Evolutionary conservation across 164 flowering plant genomes (phyloP), one percentile per base, ranked within the genome.

Genomic region (Echeveria elegans): DNA sequence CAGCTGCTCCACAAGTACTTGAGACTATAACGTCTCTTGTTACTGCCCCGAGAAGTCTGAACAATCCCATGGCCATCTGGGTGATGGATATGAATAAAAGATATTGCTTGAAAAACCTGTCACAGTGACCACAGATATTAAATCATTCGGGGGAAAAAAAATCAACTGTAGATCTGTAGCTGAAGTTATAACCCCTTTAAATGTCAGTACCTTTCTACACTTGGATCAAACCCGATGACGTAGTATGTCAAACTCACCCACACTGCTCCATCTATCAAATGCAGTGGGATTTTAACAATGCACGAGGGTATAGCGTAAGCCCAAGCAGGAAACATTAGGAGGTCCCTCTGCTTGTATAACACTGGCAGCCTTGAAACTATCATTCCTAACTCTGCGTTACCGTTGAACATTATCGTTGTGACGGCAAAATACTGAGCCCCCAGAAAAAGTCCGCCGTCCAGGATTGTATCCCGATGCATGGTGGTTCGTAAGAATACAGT

Each of bases 321-420:
- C 87, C 88, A 84, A 21, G 88, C 41, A 34, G 85, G 85, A 72
- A 36, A 80, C 74, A 77, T 77, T 36, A 73, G 77, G 19, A 79
- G 77, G 70, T 83, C 82, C 48, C 87, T 72, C 65, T 83, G 87
- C 74, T 82, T 83, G 75, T 78, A 82, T 59, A 83, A 83, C 2
- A 81, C 77, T 6, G 87, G 87, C 70, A 83, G 85, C 72, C 73
- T 82, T 8, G 68, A 59, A 29, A 80, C 72, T 3, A 81, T 71
- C 82, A 83, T 77, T 3, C 80, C 10, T 16, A 83, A 63, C 66
- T 83, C 86, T 41, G 80, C 29, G 65, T 81, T 68, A 19, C 83
- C 86, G 68, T 75, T 78, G 65, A 83, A 83, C 79, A 81, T 70
- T 14, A 69, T 65, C 41, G 68, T 62, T 19, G 73, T n/a, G 30